A percentile compares a stretch with the other conserved stretches of the same genome.
These are phyloP conservation scores for Hypocreales sp. DNA, from an alignment of 2,329 filamentous ascomycete genomes.

Conservation along the genomic window DNA sequence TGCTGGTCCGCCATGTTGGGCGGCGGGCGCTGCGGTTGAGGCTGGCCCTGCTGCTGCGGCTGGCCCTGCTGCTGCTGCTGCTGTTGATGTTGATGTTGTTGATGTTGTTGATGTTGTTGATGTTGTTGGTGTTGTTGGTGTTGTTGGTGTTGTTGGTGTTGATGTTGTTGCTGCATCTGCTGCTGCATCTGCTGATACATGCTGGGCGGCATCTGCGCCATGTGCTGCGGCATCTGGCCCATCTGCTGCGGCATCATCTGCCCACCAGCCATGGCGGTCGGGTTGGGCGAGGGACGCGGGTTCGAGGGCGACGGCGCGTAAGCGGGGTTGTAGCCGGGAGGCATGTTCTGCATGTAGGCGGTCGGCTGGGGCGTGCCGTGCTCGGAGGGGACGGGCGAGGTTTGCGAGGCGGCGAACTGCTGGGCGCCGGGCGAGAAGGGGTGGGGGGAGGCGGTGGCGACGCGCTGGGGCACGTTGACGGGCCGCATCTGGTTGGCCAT, in stretches of 20 bases:
- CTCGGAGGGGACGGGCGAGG: slow-evolving; percentile 64
- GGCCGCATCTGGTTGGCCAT: slow-evolving; percentile 68
- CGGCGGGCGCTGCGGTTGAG: slow-evolving; percentile 28
- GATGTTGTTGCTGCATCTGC: slow-evolving; percentile 24
- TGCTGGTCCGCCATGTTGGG: slow-evolving; percentile 44
- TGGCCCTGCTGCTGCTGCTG: slow-evolving; percentile 17
- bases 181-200: slow-evolving; percentile 26
- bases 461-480: slow-evolving; percentile 58
- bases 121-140: slow-evolving; percentile 25
- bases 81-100: slow-evolving; percentile 31
- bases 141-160: slow-evolving; percentile 44
- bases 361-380: slow-evolving; percentile 63
- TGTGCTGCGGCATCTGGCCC: slow-evolving; percentile 28
- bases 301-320: slow-evolving; percentile 43
- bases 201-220: slow-evolving; percentile 30
- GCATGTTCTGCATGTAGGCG: slow-evolving; percentile 48
- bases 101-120: slow-evolving; percentile 15
- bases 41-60: slow-evolving; percentile 20
- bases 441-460: slow-evolving; percentile 85
- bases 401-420: slow-evolving; percentile 49
- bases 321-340: slow-evolving; percentile 40
- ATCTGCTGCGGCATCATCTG: slow-evolving; percentile 42
- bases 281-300: slow-evolving; percentile 36
- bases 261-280: slow-evolving; percentile 31
- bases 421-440: slow-evolving; percentile 69